These are phyloP conservation scores for Tolypocladium album DNA, from an alignment of 2,329 filamentous ascomycete genomes.

Conservation along the genomic window DNA sequence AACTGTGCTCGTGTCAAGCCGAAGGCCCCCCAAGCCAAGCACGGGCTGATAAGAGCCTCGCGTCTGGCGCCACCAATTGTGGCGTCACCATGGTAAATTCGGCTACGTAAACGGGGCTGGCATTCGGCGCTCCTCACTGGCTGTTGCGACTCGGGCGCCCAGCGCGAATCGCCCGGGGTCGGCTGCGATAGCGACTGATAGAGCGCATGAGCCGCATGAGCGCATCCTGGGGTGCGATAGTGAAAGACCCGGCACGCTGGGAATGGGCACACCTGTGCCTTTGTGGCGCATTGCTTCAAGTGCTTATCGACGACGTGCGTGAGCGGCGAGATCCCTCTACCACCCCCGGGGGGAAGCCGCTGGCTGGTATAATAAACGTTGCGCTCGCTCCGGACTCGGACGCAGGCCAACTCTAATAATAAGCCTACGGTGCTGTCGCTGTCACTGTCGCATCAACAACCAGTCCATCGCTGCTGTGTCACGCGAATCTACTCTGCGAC, in stretches of 20 bases:
- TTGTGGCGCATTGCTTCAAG: background rate
- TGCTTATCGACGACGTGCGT: background rate
- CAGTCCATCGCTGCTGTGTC: background rate
- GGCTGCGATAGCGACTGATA: background rate
- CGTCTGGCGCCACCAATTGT: background rate
- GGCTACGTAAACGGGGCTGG: slow-evolving; percentile 21
- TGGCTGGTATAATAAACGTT: background rate
- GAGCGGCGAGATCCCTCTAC: background rate
- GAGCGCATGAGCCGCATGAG: no score
- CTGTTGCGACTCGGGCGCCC: background rate
- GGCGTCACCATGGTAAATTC: slow-evolving; percentile 14
- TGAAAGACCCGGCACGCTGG: background rate
- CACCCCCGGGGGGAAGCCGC: background rate
- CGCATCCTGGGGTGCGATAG: background rate
- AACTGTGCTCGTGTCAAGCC: background rate
- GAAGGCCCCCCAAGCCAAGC: no score
- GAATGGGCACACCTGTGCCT: background rate
- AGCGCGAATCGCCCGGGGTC: background rate
- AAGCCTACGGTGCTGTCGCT: background rate
- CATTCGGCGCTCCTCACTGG: slow-evolving; percentile 5
- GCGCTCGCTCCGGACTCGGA: background rate
- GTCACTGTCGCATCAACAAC: background rate
- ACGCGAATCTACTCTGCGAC: background rate
- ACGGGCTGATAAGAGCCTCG: background rate
- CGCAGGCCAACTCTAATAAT: background rate